Conservation (phyloP, 2,329 filamentous ascomycete genomes). For the Pseudogymnoascus sp. region DNA sequence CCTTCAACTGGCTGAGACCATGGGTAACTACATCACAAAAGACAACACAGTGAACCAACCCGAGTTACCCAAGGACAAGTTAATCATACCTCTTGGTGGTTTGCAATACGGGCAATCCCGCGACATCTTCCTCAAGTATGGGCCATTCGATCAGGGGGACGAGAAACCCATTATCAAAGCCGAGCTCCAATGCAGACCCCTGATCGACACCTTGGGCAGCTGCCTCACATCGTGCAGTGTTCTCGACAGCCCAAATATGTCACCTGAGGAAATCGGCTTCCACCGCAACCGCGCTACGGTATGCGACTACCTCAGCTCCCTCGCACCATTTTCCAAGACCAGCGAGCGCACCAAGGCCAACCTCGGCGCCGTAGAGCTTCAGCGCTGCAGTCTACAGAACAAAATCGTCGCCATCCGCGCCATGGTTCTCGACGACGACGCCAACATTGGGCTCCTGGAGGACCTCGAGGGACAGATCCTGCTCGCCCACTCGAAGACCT, state of each 20-base stretch:
- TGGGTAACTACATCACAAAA: slow-evolving; percentile 32
- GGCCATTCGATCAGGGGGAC: not conserved
- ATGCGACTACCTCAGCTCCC: slow-evolving; percentile 40
- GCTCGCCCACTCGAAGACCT: slow-evolving; percentile 36
- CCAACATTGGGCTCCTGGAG: slow-evolving; percentile 39
- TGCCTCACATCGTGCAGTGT: not conserved
- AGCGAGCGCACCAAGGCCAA: not conserved
- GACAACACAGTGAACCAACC: not conserved
- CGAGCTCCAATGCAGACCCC: not conserved
- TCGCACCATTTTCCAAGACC: slow-evolving; percentile 29
- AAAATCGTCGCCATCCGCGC: slow-evolving; percentile 33
- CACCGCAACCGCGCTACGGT: slow-evolving; percentile 43
- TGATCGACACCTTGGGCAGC: not conserved
- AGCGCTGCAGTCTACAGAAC: slow-evolving; percentile 22
- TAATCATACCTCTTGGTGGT: not conserved
- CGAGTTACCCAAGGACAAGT: not conserved
- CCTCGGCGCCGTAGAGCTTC: not conserved
- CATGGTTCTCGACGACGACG: slow-evolving; percentile 28
- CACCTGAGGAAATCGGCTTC: slow-evolving; percentile 36
- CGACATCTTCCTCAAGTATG: not conserved
- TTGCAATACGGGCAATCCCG: not conserved
- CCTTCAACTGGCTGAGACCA: slow-evolving; percentile 33
- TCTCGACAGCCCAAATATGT: slow-evolving; percentile 17
- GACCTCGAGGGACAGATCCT: slow-evolving; percentile 47
- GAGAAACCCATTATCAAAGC: not conserved